These are phyloP conservation scores for Solanum medicagineum DNA, from an alignment of 257 asterid species.

Conservation along the genomic window DNA sequence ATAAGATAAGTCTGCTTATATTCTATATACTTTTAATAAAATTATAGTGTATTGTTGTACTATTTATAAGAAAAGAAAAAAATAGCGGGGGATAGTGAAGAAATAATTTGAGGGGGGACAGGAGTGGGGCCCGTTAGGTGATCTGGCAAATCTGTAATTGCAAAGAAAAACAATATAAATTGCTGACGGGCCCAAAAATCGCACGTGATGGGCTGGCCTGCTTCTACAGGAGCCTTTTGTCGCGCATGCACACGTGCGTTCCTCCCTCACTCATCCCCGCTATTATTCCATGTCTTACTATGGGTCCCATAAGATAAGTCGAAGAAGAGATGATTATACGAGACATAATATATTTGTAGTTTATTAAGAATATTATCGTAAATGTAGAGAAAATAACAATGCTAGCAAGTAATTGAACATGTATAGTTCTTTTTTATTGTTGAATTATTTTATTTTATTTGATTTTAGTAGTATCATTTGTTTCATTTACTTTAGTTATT, in stretches of 20 bases:
- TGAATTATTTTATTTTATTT: not conserved
- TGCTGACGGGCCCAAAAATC: not conserved
- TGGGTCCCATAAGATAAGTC: not conserved
- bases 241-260: conserved; percentile 65
- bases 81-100: not conserved
- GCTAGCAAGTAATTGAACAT: not conserved
- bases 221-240: conserved; percentile 7
- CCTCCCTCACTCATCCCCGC: not conserved
- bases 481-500: not conserved
- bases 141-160: not conserved
- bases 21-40: too few species aligned
- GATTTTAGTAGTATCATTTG: not conserved
- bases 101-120: not conserved
- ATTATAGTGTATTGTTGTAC: too few species aligned
- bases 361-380: too few species aligned
- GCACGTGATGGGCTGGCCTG: conserved; percentile 59
- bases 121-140: not conserved
- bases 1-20: too few species aligned
- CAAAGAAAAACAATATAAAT: not conserved
- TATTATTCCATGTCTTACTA: not conserved
- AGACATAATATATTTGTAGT: too few species aligned
- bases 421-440: not conserved
- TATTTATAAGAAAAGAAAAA: too few species aligned
- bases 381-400: too few species aligned
- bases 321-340: not conserved